A percentile compares a stretch with the other conserved stretches of the same genome.
Conservation (phyloP, 768 basidiomycete genomes). For the Trametes gibbosa region DNA sequence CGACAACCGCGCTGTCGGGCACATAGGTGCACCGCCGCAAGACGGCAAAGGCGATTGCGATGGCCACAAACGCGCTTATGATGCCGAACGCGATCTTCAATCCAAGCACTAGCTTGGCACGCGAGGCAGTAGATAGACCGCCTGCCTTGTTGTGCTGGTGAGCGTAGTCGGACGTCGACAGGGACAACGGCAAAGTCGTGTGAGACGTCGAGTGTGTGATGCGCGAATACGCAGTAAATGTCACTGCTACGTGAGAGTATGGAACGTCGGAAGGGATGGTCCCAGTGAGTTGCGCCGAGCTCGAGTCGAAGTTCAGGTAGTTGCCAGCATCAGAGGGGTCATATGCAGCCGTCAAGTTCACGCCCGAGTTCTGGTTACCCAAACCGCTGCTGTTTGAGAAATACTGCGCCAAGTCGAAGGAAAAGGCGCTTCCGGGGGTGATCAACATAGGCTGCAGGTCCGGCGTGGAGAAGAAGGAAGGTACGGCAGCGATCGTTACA, state of each 20-base stretch:
- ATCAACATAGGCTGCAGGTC: slow-evolving; percentile 56
- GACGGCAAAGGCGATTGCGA: slow-evolving; percentile 54
- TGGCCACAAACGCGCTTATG: slow-evolving; percentile 54
- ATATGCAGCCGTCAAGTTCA: slow-evolving; percentile 53
- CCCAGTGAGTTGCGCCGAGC: slow-evolving; percentile 49
- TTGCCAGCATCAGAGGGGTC: slow-evolving; percentile 47
- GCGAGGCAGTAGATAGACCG: slow-evolving; percentile 42
- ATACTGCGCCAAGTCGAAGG: slow-evolving; percentile 53
- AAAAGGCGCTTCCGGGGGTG: slow-evolving; percentile 47
- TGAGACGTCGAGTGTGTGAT: slow-evolving; percentile 72
- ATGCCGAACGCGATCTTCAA: slow-evolving; percentile 61
- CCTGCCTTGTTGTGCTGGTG: slow-evolving; percentile 33
- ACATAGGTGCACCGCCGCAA: slow-evolving; percentile 56
- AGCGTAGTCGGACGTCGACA: slow-evolving; percentile 38
- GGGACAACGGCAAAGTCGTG: slow-evolving; percentile 50
- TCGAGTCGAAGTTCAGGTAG: slow-evolving; percentile 54
- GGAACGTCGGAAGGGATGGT: slow-evolving; percentile 48
- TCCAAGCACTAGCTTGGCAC: slow-evolving; percentile 51
- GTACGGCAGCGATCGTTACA: slow-evolving; percentile 62
- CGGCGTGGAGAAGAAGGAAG: slow-evolving; percentile 67
- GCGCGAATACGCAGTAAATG: slow-evolving; percentile 67
- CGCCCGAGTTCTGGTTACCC: slow-evolving; percentile 39
- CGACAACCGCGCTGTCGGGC: slow-evolving; percentile 57
- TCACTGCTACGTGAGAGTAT: slow-evolving; percentile 43
- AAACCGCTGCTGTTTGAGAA: slow-evolving; percentile 47